Evolutionary conservation across 495 filamentous ascomycete species (phyloP), one percentile per base, ranked within the genome.

Genomic region (Aspergillus wentii): DNA sequence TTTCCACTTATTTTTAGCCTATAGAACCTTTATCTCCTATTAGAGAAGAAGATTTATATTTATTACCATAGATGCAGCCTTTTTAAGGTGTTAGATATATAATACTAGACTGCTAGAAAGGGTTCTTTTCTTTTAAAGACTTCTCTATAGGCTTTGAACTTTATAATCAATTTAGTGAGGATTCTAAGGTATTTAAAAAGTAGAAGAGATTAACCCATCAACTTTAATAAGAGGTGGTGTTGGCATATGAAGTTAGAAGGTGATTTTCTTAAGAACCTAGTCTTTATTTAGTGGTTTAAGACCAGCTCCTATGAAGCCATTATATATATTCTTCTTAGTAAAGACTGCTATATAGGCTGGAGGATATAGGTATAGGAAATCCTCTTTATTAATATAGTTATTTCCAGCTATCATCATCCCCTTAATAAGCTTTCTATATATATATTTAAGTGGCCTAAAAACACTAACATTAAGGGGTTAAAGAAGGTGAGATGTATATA

Each of bases 381-480:
- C 23, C 15, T 40, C 29, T 31, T 43, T 32, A 22, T 34, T 26
- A 41, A 47, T 41, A 38, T 47, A 33, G 13, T 41, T 40, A 26
- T 36, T 37, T 9, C 44, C 32, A 18, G 18, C 17, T 5, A 18
- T 25, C 23, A 41, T 47, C 4, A 22, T 7, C 9, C 17, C 17
- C 29, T 43, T 25, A 35, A 43, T 16, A 15, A 38, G 25, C n/a
- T 35, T 30, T 30, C 49, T 35, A 35, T 57, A 54, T 14, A 44
- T 25, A 9, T 35, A 22, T 17, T 57, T 52, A 22, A 57, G 40
- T 0, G 34, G 36, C 2, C 51, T 15, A 42, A 56, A 54, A 40
- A 41, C 9, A 22, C 50, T 48, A 2, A 61, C 43, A 44, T 61
- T 51, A 14, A 61, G 48, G 3, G 54, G 54, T 31, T 57, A 54